Evolutionary conservation across 1,284 basidiomycete species (phyloP).

Genomic region (Anthracocystis walkeri): DNA sequence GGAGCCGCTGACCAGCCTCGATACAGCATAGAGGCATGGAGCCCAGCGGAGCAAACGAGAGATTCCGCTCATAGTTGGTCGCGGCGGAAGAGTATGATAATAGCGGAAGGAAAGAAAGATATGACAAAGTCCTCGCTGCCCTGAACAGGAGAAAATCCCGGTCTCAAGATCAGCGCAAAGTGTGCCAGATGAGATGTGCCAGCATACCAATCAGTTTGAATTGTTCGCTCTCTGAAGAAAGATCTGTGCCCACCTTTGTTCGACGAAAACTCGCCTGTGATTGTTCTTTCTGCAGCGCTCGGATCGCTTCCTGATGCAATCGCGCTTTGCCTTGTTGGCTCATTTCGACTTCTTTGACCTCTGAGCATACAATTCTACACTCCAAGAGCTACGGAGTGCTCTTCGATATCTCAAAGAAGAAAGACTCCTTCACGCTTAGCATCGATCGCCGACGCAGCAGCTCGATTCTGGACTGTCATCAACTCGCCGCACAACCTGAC

Average conservation of each 20-base stretch:
- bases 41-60: conserved; percentile 26
- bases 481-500: conserved; percentile 26
- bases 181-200: conserved; percentile 2
- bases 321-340: neutral
- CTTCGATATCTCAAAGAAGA: no score
- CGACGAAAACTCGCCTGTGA: neutral
- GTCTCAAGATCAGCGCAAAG: neutral
- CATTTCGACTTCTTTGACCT: neutral
- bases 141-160: no score
- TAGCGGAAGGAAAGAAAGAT: neutral
- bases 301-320: conserved; percentile 24
- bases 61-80: conserved; percentile 26
- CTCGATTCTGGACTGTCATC: no score
- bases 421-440: no score
- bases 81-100: neutral
- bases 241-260: neutral
- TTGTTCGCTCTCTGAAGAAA: neutral
- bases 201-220: conserved; percentile 16
- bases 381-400: no score
- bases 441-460: no score
- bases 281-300: conserved; percentile 17
- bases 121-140: no score
- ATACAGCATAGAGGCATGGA: conserved; percentile 34
- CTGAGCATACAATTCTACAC: neutral
- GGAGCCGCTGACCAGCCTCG: conserved; percentile 13